phyloP scores from a whole-genome alignment of 768 basidiomycete genomes.

The Leucocoprinus leucothites region DNA sequence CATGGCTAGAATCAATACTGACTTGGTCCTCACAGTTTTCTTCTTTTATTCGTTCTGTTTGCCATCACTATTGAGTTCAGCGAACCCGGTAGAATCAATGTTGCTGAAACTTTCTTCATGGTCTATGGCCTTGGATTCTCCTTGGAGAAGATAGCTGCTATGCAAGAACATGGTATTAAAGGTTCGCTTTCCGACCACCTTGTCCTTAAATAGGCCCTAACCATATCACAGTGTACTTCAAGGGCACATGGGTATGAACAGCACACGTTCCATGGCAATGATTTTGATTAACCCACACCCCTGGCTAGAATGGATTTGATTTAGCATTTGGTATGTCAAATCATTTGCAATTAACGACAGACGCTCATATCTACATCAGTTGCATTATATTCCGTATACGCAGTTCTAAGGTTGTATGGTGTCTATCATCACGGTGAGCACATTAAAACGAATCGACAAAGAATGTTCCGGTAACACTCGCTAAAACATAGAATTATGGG shows the following conservation, averaged over 20 bases:
- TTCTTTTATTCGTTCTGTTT: conserved; percentile 77
- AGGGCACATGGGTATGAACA: conserved; percentile 71
- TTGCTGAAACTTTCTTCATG: conserved; percentile 74
- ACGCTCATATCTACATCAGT: conserved; percentile 38
- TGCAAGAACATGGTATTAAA: conserved; percentile 93
- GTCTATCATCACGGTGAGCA: conserved; percentile 60
- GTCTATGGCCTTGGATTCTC: conserved; percentile 78
- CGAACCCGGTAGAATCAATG: conserved; percentile 58
- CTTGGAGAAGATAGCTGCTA: conserved; percentile 88
- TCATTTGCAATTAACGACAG: not conserved
- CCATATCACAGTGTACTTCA: conserved; percentile 62
- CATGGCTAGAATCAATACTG: conserved; percentile 7
- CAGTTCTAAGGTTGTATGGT: conserved; percentile 75
- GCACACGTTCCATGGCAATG: not conserved
- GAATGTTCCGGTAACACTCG: not conserved
- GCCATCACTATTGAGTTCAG: conserved; percentile 77
- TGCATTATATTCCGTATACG: conserved; percentile 75
- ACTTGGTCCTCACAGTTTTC: conserved; percentile 47
- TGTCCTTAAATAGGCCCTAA: not conserved
- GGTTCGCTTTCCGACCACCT: conserved; percentile 38
- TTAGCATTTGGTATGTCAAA: conserved; percentile 69
- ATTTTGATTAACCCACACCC: conserved; percentile 10
- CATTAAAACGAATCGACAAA: not conserved
- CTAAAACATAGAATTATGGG: conserved; percentile 54
- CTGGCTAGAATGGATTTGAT: conserved; percentile 83